Conservation (phyloP, 805 yeast species). For the Kodamaea fukazawae region DNA sequence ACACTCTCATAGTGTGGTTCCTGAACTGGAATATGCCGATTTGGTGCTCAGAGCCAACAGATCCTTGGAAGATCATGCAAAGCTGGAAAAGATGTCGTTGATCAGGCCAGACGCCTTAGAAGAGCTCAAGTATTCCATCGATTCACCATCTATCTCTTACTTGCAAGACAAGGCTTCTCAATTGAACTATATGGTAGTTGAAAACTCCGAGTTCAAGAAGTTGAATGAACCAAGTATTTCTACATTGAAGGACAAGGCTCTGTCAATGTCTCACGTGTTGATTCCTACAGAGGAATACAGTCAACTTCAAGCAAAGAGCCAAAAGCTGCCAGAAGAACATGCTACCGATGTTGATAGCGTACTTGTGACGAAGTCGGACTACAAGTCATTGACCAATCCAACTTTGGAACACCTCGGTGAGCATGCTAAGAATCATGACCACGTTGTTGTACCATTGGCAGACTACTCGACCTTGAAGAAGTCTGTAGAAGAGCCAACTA, state of each 20-base stretch:
- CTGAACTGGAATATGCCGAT: conserved; percentile 29
- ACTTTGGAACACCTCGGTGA: conserved; percentile 13
- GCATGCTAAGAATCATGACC: conserved; percentile 15
- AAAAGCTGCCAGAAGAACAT: conserved; percentile 3
- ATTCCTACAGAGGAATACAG: conserved; percentile 2
- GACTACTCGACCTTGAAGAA: conserved; percentile 5
- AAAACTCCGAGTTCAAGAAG: not conserved
- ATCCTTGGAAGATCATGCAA: conserved; percentile 17
- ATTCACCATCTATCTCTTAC: conserved; percentile 13
- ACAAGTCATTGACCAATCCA: conserved; percentile 11
- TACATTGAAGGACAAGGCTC: conserved; percentile 4
- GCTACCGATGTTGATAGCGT: not conserved
- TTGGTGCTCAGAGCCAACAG: conserved; percentile 44
- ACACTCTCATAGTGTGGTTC: conserved; percentile 4
- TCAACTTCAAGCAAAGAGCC: conserved; percentile 1
- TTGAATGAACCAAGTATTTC: not conserved
- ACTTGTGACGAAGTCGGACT: no score
- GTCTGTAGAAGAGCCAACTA: conserved; percentile 6
- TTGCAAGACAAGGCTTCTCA: conserved; percentile 10
- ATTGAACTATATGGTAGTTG: conserved; percentile 6
- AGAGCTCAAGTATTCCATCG: conserved; percentile 10
- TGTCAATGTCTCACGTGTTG: not conserved
- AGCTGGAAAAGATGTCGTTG: conserved; percentile 16
- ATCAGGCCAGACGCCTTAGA: conserved; percentile 18
- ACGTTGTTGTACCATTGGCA: conserved; percentile 4